Evolutionary conservation across 2,329 filamentous ascomycete genomes (phyloP), one percentile per base, ranked within the genome.

Genomic region (Setomelanomma holmii): DNA sequence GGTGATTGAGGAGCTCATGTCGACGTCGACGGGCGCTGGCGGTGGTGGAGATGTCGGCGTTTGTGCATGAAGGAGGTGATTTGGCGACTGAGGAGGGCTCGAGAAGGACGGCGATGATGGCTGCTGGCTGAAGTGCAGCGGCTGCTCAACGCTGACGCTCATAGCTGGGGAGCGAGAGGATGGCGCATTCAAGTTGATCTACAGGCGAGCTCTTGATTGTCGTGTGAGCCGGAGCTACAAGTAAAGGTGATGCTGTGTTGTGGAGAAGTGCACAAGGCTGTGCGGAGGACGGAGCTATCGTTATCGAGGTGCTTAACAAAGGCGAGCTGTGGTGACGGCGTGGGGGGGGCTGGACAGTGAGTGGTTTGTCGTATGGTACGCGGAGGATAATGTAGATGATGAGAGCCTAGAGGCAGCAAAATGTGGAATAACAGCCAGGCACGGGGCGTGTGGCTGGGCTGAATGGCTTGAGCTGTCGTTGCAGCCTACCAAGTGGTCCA

Each of bases 111-210:
- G 69, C 16, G 73, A 67, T 23, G 71, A 63, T 27, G 71, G 61
- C 40, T 66, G 71, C 49, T 71, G 71, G 58, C 58, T 63, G 60
- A 76, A 75, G 51, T 75, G 69, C 43, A 74, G 60, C 47, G 72
- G 69, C 41, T 71, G 68, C 55, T 76, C 73, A 41, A 75, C 63
- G 62, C 66, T 72, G 61, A 75, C 69, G 57, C 75, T 77, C 75
- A 77, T 77, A 60, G 64, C 55, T 68, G 57, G 48, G 49, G 24
- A 40, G 21, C 50, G 24, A 17, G 33, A 38, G 48, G 46, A 45
- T 45, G 35, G 51, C 53, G 55, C 55, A 58, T 56, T 45, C 51
- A 50, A 49, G 38, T 22, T 12, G 42, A 27, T 40, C 24, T 38
- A 45, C n/a, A 42, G 45, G 40, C 22, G 10, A 30, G 5, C 10